Percentiles rank a stretch among this genome's conserved stretches.
Evolutionary conservation across 352 stramenopile genomes (phyloP).

Genomic region (Phytophthora sp.): DNA sequence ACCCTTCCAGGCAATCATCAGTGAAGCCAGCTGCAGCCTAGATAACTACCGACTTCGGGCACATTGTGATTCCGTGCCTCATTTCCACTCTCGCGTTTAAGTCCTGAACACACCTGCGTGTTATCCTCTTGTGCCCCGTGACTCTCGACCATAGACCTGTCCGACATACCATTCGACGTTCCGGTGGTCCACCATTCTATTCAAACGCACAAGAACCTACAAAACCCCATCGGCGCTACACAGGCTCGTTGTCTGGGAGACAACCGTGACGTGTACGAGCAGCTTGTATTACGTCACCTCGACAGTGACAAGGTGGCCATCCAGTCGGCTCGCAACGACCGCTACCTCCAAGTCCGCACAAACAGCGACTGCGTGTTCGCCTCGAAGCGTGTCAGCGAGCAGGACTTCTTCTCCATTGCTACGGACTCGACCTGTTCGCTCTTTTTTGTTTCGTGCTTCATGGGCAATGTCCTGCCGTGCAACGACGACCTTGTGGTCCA

Average conservation of each 20-base stretch:
- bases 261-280: constrained; percentile 22
- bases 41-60: neutral
- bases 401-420: constrained; percentile 25
- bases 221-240: constrained; percentile 27
- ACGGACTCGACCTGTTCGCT: constrained; percentile 8
- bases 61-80: neutral
- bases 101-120: neutral
- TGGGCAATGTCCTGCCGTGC: constrained; percentile 22
- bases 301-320: constrained; percentile 32
- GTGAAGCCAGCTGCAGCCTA: neutral
- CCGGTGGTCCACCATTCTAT: constrained; percentile 29
- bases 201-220: constrained; percentile 24
- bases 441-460: constrained; percentile 28
- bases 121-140: neutral
- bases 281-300: constrained; percentile 30
- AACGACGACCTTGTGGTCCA: constrained; percentile 6
- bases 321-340: constrained; percentile 26
- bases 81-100: constrained; percentile 1
- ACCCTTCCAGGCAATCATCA: neutral
- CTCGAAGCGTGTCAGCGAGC: constrained; percentile 8
- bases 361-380: constrained; percentile 28
- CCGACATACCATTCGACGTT: constrained; percentile 29
- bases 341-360: constrained; percentile 20
- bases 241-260: constrained; percentile 4
- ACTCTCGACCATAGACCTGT: constrained; percentile 9